phyloP scores from a whole-genome alignment of 768 basidiomycete genomes.

The Amanita polypyramis region DNA sequence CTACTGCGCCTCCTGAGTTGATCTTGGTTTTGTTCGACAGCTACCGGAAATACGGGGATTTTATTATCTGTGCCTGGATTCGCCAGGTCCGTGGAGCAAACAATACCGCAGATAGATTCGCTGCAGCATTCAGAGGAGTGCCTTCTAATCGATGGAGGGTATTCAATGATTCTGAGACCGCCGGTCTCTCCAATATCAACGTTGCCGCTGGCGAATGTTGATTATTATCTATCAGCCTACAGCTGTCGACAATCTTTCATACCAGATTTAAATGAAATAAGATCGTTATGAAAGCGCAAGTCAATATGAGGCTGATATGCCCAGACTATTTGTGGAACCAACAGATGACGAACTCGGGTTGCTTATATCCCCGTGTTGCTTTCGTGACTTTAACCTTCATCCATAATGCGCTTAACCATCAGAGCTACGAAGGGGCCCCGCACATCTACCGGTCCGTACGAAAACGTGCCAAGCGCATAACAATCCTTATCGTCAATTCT shows the following conservation, averaged over 20 bases:
- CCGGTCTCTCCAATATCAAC: constrained; percentile 21
- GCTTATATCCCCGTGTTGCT: too few relatives aligned
- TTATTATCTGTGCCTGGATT: constrained; percentile 33
- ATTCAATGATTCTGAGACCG: constrained; percentile 27
- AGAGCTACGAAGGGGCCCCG: too few relatives aligned
- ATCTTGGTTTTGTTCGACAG: constrained; percentile 11
- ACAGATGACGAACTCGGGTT: too few relatives aligned
- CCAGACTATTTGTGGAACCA: too few relatives aligned
- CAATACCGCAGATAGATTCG: constrained; percentile 28
- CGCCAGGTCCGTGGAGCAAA: constrained; percentile 31
- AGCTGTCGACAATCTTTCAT: background rate
- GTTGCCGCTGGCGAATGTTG: constrained; percentile 29
- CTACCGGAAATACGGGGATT: constrained; percentile 24
- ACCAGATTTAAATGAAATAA: too few relatives aligned
- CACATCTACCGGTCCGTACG: too few relatives aligned
- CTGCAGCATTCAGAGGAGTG: constrained; percentile 24
- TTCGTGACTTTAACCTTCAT: too few relatives aligned
- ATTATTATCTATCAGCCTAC: background rate
- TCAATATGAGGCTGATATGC: too few relatives aligned
- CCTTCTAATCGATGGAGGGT: constrained; percentile 21
- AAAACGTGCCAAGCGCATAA: too few relatives aligned
- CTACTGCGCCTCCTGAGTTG: background rate
- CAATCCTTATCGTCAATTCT: too few relatives aligned
- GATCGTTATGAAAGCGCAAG: too few relatives aligned
- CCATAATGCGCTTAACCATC: too few relatives aligned